phyloP scores from a whole-genome alignment of 179 eudicot genomes.

The Heliamphora pulchella region DNA sequence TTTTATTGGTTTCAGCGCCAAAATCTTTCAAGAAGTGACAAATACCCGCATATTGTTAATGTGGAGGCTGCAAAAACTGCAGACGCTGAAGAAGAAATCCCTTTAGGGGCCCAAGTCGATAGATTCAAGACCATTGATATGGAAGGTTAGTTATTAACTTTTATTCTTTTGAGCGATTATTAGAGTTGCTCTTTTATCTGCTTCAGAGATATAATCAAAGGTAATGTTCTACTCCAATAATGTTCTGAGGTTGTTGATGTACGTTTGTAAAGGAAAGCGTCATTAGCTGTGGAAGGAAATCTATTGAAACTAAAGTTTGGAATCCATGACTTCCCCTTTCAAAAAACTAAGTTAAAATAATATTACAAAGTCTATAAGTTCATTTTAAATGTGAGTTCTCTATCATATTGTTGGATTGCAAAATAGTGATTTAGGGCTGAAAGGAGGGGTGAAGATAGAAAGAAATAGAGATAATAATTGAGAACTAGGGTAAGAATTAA shows the following conservation, averaged over 20 bases:
- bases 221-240: background rate
- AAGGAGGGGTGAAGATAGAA: too few species aligned
- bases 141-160: conserved; percentile 47
- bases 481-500: too few species aligned
- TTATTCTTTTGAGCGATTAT: background rate
- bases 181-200: background rate
- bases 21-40: conserved; percentile 36
- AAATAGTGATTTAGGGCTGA: too few species aligned
- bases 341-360: background rate
- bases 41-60: conserved; percentile 58
- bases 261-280: background rate
- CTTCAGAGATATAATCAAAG: background rate
- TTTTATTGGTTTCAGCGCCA: conserved; percentile 32
- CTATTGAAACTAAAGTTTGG: background rate
- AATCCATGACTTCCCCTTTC: background rate
- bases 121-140: conserved; percentile 33
- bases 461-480: too few species aligned
- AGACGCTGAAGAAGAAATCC: conserved; percentile 21
- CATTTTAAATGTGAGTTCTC: too few species aligned
- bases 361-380: background rate
- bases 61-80: conserved; percentile 32
- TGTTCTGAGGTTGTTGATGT: background rate
- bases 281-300: background rate
- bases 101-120: conserved; percentile 26
- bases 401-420: too few species aligned